Base-by-base conservation (phyloP, 257 asterid genomes). In the Mitragyna speciosa region DNA sequence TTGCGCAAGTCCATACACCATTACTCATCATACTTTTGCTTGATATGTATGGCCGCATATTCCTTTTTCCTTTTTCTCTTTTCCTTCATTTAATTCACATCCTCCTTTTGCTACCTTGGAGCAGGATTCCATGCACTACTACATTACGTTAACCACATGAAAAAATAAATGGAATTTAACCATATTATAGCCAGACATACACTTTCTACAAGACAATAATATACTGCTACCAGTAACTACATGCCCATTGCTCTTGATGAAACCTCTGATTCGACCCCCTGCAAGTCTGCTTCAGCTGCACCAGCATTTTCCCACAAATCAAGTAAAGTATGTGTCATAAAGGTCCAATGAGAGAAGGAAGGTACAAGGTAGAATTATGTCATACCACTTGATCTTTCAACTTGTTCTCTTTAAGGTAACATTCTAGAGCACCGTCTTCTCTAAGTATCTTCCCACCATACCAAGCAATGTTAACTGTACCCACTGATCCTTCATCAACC, bases 401-500 rank as follows among this genome's bases (percentile, higher is more conserved):
- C 59, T 81, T 83, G 78, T 82, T 84, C 69, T 88, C 83, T 15
- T 88, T 83, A 54, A 87, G 90, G 83, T 89, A 91, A 78, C 87
- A 83, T 80, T 88, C 91, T 81, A 94, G 80, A 83, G 95, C 90
- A 81, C 94, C 93, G 36, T 91, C 90, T 51, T 97, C 98, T 19
- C 83, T 81, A 63, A 94, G 98, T 78, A 94, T 59, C 84, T 94
- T 94, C 7, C 91, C 98, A 47, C 95, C 97, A 86, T 91, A 88
- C 52, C 97, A 97, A 80, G 88, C 85, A 77, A 48, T 80, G 73
- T 87, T 84, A 64, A 52, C 72, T 41, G 85, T 83, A 64, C 97
- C 97, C 48, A 94, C 87, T 1, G 98, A 94, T 76, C 90, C 97
- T 70, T 90, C 95, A 64, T 94, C 98, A 41, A 94, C 89, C 79